Evolutionary conservation across 1,284 basidiomycete species (phyloP).

Genomic region (Moniliella sp.): DNA sequence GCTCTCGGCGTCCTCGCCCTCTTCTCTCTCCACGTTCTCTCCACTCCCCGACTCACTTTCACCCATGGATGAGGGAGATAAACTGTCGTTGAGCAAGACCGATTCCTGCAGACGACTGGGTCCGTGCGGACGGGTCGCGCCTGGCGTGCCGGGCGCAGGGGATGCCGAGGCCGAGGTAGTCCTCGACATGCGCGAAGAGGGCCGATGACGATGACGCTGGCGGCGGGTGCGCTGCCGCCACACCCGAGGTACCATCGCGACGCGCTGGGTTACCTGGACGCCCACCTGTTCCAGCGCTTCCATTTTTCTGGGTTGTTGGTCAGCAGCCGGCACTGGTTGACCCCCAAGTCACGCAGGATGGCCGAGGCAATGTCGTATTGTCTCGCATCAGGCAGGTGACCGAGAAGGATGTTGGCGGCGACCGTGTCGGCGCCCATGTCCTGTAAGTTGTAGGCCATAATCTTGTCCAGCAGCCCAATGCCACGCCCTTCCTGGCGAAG

Average conservation of each 20-base stretch:
- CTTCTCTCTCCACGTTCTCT: no score
- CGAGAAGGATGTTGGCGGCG: slow-evolving; percentile 80
- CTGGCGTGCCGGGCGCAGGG: no score
- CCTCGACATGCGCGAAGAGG: no score
- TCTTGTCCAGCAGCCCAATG: slow-evolving; percentile 83
- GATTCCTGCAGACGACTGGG: no score
- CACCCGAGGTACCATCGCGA: slow-evolving; percentile 78
- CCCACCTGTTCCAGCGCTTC: slow-evolving; percentile 65
- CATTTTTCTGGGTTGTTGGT: slow-evolving; percentile 98
- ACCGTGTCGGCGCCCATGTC: slow-evolving; percentile 96
- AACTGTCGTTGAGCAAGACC: no score
- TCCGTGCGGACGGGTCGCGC: no score
- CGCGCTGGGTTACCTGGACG: slow-evolving; percentile 56
- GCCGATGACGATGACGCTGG: no score
- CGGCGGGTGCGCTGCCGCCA: slow-evolving; percentile 42
- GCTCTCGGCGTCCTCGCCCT: no score
- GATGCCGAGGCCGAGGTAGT: no score
- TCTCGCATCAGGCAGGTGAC: slow-evolving; percentile 78
- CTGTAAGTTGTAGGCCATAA: slow-evolving; percentile 91
- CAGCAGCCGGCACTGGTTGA: slow-evolving; percentile 55
- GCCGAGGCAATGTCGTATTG: slow-evolving; percentile 76
- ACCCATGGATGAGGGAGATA: no score
- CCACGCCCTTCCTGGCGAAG: slow-evolving; percentile 94
- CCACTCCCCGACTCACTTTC: no score
- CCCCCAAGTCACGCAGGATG: slow-evolving; percentile 65